phyloP scores from a whole-genome alignment of 1,284 basidiomycete genomes.

The Cutaneotrichosporon sp. region DNA sequence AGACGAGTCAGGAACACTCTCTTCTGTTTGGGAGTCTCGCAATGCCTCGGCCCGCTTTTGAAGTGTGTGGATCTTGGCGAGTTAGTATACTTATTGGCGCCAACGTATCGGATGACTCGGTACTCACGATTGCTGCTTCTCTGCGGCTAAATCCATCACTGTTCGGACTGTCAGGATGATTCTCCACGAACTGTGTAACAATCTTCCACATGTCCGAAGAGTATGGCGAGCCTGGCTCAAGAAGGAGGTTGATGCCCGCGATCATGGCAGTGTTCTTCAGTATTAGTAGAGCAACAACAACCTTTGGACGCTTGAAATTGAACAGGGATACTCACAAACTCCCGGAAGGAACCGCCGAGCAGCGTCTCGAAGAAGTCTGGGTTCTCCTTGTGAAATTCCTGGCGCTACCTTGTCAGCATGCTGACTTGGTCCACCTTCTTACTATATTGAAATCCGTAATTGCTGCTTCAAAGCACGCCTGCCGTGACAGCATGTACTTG shows the following conservation, averaged over 20 bases:
- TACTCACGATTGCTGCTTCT: slow-evolving; percentile 43
- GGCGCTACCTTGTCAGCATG: slow-evolving; percentile 21
- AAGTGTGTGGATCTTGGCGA: slow-evolving; percentile 35
- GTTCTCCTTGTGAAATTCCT: slow-evolving; percentile 39
- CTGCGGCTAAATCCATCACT: slow-evolving; percentile 40
- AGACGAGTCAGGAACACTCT: not conserved
- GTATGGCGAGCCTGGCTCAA: slow-evolving; percentile 31
- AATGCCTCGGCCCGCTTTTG: slow-evolving; percentile 24
- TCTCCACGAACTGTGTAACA: slow-evolving; percentile 37
- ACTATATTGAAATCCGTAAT: slow-evolving; percentile 40
- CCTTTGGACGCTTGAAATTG: too few species aligned
- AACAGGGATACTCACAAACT: slow-evolving; percentile 45
- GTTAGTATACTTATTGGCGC: too few species aligned
- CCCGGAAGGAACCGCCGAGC: slow-evolving; percentile 39
- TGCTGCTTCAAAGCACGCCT: slow-evolving; percentile 43
- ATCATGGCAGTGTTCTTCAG: slow-evolving; percentile 44
- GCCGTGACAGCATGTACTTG: slow-evolving; percentile 35
- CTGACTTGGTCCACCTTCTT: not conserved
- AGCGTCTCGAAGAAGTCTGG: slow-evolving; percentile 43
- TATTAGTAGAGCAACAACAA: slow-evolving; percentile 27
- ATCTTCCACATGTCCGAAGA: slow-evolving; percentile 40
- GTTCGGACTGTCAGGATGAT: slow-evolving; percentile 31
- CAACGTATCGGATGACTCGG: too few species aligned
- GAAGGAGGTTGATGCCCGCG: slow-evolving; percentile 42
- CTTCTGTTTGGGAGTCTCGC: not conserved